A percentile compares a stretch with the other conserved stretches of the same genome.
Evolutionary conservation across 2,329 filamentous ascomycete genomes (phyloP).

Genomic region (Fusarium cyanostomum): DNA sequence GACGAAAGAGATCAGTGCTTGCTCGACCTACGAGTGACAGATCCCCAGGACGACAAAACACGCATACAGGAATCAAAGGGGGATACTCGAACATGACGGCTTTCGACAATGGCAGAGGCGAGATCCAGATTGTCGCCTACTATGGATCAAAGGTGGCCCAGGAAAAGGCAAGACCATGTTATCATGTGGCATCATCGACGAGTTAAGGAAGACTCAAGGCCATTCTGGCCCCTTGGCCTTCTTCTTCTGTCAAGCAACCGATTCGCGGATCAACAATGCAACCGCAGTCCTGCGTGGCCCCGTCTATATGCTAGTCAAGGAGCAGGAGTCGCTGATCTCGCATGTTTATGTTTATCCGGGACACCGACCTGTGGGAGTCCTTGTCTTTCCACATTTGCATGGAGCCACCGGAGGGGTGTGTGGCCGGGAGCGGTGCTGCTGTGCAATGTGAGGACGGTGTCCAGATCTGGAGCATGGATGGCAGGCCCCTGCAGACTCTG

Average conservation of each 20-base stretch:
- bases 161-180: constrained; percentile 52
- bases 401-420: too few species aligned
- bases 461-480: too few species aligned
- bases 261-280: constrained; percentile 51
- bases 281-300: constrained; percentile 55
- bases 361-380: too few species aligned
- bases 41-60: not conserved
- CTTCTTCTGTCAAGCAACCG: constrained; percentile 57
- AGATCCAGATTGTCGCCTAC: constrained; percentile 25
- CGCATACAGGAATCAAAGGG: constrained; percentile 32
- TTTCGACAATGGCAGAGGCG: constrained; percentile 41
- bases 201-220: constrained; percentile 1
- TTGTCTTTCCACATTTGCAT: too few species aligned
- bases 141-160: constrained; percentile 48
- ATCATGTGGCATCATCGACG: constrained; percentile 43
- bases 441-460: too few species aligned
- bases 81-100: constrained; percentile 42
- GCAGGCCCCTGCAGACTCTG: too few species aligned
- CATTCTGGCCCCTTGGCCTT: constrained; percentile 13
- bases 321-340: constrained; percentile 47
- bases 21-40: not conserved
- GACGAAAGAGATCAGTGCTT: not conserved
- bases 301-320: constrained; percentile 51
- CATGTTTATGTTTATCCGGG: too few species aligned
- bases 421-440: too few species aligned